Base-by-base conservation (phyloP, 2,329 filamentous ascomycete genomes). In the Aspergillus piperis region DNA sequence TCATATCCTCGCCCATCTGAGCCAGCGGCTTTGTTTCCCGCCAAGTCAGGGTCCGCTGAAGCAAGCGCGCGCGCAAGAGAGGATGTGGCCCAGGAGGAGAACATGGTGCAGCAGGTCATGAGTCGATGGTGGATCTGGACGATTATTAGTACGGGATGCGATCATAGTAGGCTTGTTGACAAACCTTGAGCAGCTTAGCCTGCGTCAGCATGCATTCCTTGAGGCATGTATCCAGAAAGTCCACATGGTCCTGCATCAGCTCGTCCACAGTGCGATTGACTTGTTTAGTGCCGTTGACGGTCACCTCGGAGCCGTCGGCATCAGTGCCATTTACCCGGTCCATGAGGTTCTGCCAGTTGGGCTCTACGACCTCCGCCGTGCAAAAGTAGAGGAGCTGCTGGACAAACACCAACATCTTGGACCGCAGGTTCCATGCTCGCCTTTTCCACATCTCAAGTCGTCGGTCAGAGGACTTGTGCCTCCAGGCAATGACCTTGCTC, bases 171-270 rank as follows among this genome's bases (percentile, higher is more conserved):
- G 11, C 17, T 21, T 23, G 8, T 27, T 8, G 10, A 76, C 82
- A 66, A 84, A 96, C 94, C 78, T 92, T 89, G 5, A 99, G 80
- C 6, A 99, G 83, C 79, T 96, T 97, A 73, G 91, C 92, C 75
- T 99, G 97, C 19, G 95, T 99, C 65, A 99, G 83, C 92, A 98
- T 98, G 81, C 95, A 98, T 79, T 98, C 95, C 78, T 98, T 99
- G 70, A 99, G 82, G 75, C 95, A 99, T 3, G 95, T 98, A 70
- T 97, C 95, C 51, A 99, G 80, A 75, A 99, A 99, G 77, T 98
- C 95, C 62, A 99, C 93, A 78, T 99, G 95, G 72, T 98, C 93
- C 78, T 98, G 92, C 95, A 99, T 99, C 72, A 99, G 80, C 78
- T 98, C 92, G 71, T 99, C 95, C 1, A 99, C 95, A 0, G 95